These are phyloP conservation scores for Naegleria lovaniensis DNA, from an alignment of 208 protist species.

Conservation along the genomic window DNA sequence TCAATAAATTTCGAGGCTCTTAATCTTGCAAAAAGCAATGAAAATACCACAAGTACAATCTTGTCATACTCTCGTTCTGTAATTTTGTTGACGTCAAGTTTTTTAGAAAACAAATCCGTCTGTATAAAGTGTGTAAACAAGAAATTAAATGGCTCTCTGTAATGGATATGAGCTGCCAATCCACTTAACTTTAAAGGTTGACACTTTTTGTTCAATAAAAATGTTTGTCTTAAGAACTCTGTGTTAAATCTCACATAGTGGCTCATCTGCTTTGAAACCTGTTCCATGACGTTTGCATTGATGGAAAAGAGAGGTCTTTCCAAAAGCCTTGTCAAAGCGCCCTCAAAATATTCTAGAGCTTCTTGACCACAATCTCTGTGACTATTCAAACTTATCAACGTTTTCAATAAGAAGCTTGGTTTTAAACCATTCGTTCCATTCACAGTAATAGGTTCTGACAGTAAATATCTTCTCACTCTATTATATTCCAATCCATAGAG, in stretches of 20 bases:
- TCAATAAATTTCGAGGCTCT: background rate
- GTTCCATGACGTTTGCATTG: background rate
- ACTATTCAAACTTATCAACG: background rate
- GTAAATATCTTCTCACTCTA: background rate
- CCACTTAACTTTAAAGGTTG: background rate
- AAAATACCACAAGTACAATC: background rate
- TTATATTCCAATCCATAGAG: background rate
- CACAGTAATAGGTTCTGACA: background rate
- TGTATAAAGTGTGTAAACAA: background rate
- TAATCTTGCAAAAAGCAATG: background rate
- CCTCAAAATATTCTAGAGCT: background rate
- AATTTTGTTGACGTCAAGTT: background rate
- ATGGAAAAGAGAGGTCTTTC: background rate
- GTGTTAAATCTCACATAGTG: background rate
- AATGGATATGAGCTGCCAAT: background rate
- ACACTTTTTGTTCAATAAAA: background rate
- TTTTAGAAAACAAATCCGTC: background rate
- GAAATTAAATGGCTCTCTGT: conserved; percentile 1
- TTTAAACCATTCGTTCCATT: background rate
- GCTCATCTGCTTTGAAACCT: background rate
- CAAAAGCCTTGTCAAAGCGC: background rate
- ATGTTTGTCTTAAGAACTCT: background rate
- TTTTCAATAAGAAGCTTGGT: background rate
- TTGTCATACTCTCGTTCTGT: background rate
- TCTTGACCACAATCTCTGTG: background rate